Evolutionary conservation across 371 early-diverging fungal genomes (phyloP).

Genomic region (Batkoa obscura): DNA sequence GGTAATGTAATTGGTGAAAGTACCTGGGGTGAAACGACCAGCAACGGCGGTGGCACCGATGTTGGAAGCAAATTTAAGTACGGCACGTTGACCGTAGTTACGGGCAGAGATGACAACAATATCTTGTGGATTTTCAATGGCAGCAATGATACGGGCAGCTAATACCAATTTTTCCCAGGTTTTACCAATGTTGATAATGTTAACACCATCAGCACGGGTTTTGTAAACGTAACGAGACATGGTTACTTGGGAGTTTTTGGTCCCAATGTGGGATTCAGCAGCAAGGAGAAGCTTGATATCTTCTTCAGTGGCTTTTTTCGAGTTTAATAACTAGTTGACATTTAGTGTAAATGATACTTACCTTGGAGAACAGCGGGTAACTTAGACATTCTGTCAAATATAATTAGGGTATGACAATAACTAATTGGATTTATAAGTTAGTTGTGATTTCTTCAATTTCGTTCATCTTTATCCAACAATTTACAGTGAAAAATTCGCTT

Average conservation of each 20-base stretch:
- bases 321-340: neutral
- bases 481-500: too few species aligned
- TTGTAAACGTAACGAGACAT: slow-evolving; percentile 88
- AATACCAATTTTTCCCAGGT: slow-evolving; percentile 99
- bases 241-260: slow-evolving; percentile 73
- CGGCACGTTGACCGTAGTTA: slow-evolving; percentile 97
- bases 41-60: slow-evolving; percentile 95
- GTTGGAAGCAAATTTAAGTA: slow-evolving; percentile 93
- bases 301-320: slow-evolving; percentile 40
- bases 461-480: too few species aligned
- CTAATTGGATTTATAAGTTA: neutral
- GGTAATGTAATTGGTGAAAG: slow-evolving; percentile 99
- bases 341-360: neutral
- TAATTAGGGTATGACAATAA: slow-evolving; percentile 3
- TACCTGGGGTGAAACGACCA: slow-evolving; percentile 99
- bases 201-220: slow-evolving; percentile 85
- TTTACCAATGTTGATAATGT: slow-evolving; percentile 96
- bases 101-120: slow-evolving; percentile 92
- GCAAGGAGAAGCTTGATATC: slow-evolving; percentile 83
- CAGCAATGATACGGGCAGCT: slow-evolving; percentile 95
- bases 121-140: slow-evolving; percentile 89
- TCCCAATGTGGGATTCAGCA: slow-evolving; percentile 80
- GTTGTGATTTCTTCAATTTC: too few species aligned
- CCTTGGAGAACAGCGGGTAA: slow-evolving; percentile 7
- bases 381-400: slow-evolving; percentile 7